Base-by-base conservation (phyloP, 257 asterid genomes). In the Petunia secreta region DNA sequence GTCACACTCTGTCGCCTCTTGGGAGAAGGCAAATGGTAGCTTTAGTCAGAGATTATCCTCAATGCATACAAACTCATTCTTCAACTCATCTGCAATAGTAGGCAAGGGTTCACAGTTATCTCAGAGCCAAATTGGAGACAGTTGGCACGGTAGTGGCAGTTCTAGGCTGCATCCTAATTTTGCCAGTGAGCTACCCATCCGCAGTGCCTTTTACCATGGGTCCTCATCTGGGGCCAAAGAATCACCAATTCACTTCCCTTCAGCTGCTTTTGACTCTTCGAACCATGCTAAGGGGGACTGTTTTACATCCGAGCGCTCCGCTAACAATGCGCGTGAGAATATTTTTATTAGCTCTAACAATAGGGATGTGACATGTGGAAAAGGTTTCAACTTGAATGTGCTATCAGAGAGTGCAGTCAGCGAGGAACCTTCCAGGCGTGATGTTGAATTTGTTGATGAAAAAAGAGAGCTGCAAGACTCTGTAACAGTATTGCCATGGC, bases 341-440 rank as follows among this genome's bases (percentile, higher is more conserved):
- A 82, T 82, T 46, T 81, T 55, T 6, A 85, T 80, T 37, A 79
- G 85, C 79, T 83, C 83, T 43, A 82, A 73, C 63, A 62, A 38
- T 71, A 74, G 43, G 36, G 87, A 89, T 73, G 75, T 83, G 40
- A 91, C 83, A 80, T 87, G 91, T 74, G 79, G 74, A 5, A 86
- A 88, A 80, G 95, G 83, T 79, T 84, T 92, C 87, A 89, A 95
- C 89, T 87, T 92, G 89, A 95, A 95, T 58, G 93, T 83, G 85
- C 86, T 84, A 78, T 81, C 89, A 5, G 83, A 75, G 78, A 82
- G 85, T 85, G 80, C 91, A 43, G 84, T 85, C 4, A 66, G 85
- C 16, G 96, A 90, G 80, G 85, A 71, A 41, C 81, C 39, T 80
- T 46, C 81, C 43, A 37, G 63, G 74, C 88, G 75, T 75, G 93